Percentiles rank a stretch among this genome's conserved stretches.
These are phyloP conservation scores for Volvariella volvacea DNA, from an alignment of 1,284 basidiomycete species.

Conservation along the genomic window DNA sequence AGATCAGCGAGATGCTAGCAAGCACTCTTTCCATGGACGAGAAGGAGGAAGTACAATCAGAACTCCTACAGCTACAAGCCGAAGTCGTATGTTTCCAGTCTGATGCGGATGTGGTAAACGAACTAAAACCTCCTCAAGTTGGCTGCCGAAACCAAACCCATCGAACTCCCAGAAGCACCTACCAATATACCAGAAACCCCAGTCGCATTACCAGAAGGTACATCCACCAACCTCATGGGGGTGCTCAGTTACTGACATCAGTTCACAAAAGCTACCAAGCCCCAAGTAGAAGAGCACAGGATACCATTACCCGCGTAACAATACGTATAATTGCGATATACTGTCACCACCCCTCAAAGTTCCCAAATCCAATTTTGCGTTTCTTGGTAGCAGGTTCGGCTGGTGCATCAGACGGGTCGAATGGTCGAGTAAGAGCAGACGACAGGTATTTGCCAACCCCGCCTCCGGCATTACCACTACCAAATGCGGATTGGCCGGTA, in stretches of 20 bases:
- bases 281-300: constrained; percentile 1
- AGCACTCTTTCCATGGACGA: constrained; percentile 83
- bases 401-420: constrained; percentile 16
- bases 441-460: constrained; percentile 59
- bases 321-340: neutral
- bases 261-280: constrained; percentile 3
- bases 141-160: neutral
- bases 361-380: constrained; percentile 71
- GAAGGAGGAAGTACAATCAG: constrained; percentile 87
- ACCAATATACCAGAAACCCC: constrained; percentile 13
- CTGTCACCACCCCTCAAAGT: constrained; percentile 67
- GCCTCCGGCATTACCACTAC: constrained; percentile 20
- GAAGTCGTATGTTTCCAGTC: constrained; percentile 45
- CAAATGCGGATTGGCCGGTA: constrained; percentile 24
- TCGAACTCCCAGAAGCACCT: constrained; percentile 24
- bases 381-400: constrained; percentile 61
- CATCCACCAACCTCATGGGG: no score
- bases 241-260: constrained; percentile 1
- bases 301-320: constrained; percentile 1
- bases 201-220: constrained; percentile 10
- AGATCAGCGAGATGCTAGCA: constrained; percentile 85
- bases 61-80: constrained; percentile 64
- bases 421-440: constrained; percentile 43
- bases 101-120: no score
- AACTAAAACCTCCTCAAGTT: no score